A percentile compares a stretch with the other conserved stretches of the same genome.
Conservation (phyloP, 768 basidiomycete genomes). For the Xanthoconium stramineum region DNA sequence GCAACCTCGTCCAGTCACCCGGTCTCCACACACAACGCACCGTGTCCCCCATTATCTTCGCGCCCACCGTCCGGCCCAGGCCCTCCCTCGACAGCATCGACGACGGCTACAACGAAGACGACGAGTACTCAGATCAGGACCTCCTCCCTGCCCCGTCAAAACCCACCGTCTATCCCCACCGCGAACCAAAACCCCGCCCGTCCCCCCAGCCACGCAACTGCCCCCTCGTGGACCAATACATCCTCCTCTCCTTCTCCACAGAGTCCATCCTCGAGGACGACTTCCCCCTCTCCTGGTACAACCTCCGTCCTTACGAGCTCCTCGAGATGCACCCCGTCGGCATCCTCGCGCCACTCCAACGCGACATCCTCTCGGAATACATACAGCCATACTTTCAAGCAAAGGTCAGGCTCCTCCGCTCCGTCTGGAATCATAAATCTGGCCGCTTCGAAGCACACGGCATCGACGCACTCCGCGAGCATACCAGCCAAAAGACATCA, state of each 20-base stretch:
- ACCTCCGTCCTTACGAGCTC: conserved; percentile 59
- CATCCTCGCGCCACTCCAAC: conserved; percentile 42
- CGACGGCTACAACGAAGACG: conserved; percentile 31
- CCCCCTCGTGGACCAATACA: conserved; percentile 38
- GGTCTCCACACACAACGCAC: conserved; percentile 36
- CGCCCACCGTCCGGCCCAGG: conserved; percentile 25
- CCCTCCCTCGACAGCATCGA: conserved; percentile 25
- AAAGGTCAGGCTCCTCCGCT: conserved; percentile 48
- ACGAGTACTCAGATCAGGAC: conserved; percentile 31
- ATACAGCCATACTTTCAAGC: conserved; percentile 59
- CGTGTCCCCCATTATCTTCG: conserved; percentile 70
- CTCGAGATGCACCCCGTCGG: conserved; percentile 60
- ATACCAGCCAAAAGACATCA: conserved; percentile 1
- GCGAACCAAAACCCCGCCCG: conserved; percentile 5
- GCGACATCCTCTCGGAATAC: conserved; percentile 41
- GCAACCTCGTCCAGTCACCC: conserved; percentile 39
- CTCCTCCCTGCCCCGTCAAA: not conserved
- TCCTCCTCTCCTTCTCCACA: conserved; percentile 63
- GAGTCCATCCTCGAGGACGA: conserved; percentile 72
- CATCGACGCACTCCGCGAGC: not conserved
- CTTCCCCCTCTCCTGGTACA: conserved; percentile 53
- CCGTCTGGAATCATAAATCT: conserved; percentile 33
- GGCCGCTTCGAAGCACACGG: conserved; percentile 27
- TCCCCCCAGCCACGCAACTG: conserved; percentile 10
- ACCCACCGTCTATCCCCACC: conserved; percentile 6